Evolutionary conservation across 352 stramenopile genomes (phyloP).

Genomic region (Pythium rhizo-oryzae): DNA sequence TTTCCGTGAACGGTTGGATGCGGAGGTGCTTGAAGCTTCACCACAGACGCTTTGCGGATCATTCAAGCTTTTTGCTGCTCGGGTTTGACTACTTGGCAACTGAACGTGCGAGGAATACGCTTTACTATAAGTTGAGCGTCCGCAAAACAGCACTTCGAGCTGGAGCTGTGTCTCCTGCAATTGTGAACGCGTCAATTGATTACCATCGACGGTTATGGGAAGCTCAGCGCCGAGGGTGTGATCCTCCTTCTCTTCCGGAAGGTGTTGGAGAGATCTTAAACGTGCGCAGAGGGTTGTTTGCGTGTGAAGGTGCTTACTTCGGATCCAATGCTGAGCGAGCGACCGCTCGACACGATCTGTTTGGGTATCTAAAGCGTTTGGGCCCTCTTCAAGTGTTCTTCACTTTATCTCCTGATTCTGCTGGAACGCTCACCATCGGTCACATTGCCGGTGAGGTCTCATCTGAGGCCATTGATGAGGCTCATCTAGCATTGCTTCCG

Average conservation of each 20-base stretch:
- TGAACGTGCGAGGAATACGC: background rate
- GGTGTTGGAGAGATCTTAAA: background rate
- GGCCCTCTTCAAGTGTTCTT: background rate
- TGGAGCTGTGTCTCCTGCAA: background rate
- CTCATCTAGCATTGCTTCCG: background rate
- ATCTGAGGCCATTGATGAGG: background rate
- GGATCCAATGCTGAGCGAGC: background rate
- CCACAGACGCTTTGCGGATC: background rate
- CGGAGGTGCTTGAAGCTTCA: background rate
- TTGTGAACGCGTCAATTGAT: conserved; percentile 4
- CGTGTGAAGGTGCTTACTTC: background rate
- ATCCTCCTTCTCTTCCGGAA: background rate
- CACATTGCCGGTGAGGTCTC: background rate
- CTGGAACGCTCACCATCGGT: background rate
- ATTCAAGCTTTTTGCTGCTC: background rate
- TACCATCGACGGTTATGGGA: background rate
- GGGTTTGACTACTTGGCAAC: background rate
- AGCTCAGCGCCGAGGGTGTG: background rate
- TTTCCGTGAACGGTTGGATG: background rate
- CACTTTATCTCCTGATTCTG: background rate
- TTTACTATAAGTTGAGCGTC: background rate
- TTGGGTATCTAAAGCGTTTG: background rate
- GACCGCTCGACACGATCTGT: background rate
- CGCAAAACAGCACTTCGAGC: background rate
- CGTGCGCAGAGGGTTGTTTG: background rate